Conservation (phyloP, 345 rosid species). For the Cardamine chenopodiifolia region DNA sequence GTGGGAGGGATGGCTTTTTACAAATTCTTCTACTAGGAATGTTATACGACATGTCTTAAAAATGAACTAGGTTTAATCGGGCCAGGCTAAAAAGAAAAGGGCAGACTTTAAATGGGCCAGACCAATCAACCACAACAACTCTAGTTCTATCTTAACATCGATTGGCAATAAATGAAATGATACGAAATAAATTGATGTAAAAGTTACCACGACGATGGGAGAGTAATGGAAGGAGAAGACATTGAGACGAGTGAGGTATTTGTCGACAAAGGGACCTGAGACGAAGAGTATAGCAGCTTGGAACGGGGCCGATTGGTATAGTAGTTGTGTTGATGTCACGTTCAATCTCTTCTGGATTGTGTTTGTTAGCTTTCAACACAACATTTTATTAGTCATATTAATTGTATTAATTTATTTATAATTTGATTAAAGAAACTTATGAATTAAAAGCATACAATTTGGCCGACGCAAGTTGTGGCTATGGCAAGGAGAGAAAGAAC, state of each 20-base stretch:
- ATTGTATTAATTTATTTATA: neutral
- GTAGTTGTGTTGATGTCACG: conserved; percentile 93
- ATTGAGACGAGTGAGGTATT: conserved; percentile 75
- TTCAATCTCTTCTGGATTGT: conserved; percentile 92
- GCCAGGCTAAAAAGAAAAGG: neutral
- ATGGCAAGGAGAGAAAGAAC: conserved; percentile 86
- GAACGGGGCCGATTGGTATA: conserved; percentile 96
- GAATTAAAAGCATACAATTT: conserved; percentile 69
- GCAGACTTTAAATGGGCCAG: neutral
- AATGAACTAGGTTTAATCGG: neutral
- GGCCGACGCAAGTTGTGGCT: conserved; percentile 90
- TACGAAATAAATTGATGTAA: conserved; percentile 5
- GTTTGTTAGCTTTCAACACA: conserved; percentile 73
- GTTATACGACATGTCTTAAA: neutral
- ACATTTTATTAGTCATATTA: neutral
- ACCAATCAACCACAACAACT: neutral
- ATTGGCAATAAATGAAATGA: neutral
- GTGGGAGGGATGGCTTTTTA: neutral
- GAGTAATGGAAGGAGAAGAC: conserved; percentile 88
- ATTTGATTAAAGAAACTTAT: neutral
- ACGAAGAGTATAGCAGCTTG: conserved; percentile 98
- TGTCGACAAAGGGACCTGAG: conserved; percentile 92
- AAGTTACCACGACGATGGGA: conserved; percentile 69
- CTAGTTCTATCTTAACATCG: neutral
- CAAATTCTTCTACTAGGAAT: neutral